These are phyloP conservation scores for Dryas alaskensis DNA, from an alignment of 306 rosid species.

Conservation along the genomic window DNA sequence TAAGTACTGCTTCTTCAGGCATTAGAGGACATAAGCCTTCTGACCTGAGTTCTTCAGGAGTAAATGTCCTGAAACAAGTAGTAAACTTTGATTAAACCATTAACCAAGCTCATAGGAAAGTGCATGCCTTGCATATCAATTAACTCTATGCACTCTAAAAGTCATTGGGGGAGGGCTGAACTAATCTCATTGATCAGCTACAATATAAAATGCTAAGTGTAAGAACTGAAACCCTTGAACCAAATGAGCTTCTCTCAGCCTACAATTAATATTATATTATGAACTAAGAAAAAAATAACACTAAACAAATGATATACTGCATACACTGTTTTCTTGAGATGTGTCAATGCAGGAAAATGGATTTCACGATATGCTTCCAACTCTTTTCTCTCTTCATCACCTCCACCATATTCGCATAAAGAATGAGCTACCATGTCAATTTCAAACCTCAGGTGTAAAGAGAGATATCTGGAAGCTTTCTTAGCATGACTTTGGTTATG, in stretches of 20 bases:
- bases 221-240: neutral
- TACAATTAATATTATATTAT: neutral
- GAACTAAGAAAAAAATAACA: neutral
- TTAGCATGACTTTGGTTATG: constrained; percentile 35
- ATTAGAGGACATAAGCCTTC: constrained; percentile 95
- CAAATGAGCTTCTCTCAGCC: neutral
- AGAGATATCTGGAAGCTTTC: constrained; percentile 78
- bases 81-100: neutral
- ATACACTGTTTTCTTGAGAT: constrained; percentile 64
- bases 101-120: constrained; percentile 1
- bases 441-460: constrained; percentile 95
- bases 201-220: neutral
- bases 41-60: constrained; percentile 72
- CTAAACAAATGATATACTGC: constrained; percentile 12
- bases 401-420: constrained; percentile 95
- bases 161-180: neutral
- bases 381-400: constrained; percentile 81
- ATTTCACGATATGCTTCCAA: constrained; percentile 84
- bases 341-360: constrained; percentile 85
- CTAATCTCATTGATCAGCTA: neutral
- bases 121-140: neutral
- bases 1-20: constrained; percentile 91
- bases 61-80: constrained; percentile 64
- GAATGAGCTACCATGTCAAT: constrained; percentile 99
- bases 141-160: neutral